phyloP scores from a whole-genome alignment of 139 green algal species.

The Chloropicon primus region DNA sequence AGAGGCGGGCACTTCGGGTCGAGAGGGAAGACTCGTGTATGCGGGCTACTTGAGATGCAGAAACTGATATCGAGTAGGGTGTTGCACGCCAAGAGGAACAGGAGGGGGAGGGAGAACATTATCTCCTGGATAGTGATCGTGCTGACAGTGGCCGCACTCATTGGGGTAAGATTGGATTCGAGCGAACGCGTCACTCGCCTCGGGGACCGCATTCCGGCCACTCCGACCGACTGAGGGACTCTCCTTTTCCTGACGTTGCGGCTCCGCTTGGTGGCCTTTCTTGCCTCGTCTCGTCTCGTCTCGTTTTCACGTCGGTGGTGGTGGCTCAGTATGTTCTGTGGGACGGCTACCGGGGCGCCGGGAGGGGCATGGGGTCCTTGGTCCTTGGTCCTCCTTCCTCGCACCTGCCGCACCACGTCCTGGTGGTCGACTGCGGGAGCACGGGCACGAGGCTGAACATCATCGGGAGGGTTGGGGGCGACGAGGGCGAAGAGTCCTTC shows the following conservation, averaged over 20 bases:
- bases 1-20: neutral
- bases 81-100: neutral
- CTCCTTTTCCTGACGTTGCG: too few species aligned
- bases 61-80: neutral
- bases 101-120: neutral
- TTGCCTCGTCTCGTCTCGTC: too few species aligned
- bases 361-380: too few species aligned
- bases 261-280: too few species aligned
- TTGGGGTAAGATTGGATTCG: neutral
- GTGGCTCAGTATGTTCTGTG: too few species aligned
- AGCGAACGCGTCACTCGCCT: neutral
- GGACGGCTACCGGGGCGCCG: too few species aligned
- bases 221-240: too few species aligned
- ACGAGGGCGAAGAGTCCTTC: neutral
- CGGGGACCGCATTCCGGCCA: too few species aligned
- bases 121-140: neutral
- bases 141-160: neutral
- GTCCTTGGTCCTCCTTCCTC: too few species aligned
- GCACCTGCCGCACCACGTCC: neutral
- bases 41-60: too few species aligned
- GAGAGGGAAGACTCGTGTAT: neutral
- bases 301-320: too few species aligned
- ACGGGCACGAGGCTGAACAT: slow-evolving; percentile 48
- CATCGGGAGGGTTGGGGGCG: neutral
- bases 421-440: slow-evolving; percentile 52